These are phyloP conservation scores for Pichia sp. DNA, from an alignment of 1,139 yeast species.

Conservation along the genomic window DNA sequence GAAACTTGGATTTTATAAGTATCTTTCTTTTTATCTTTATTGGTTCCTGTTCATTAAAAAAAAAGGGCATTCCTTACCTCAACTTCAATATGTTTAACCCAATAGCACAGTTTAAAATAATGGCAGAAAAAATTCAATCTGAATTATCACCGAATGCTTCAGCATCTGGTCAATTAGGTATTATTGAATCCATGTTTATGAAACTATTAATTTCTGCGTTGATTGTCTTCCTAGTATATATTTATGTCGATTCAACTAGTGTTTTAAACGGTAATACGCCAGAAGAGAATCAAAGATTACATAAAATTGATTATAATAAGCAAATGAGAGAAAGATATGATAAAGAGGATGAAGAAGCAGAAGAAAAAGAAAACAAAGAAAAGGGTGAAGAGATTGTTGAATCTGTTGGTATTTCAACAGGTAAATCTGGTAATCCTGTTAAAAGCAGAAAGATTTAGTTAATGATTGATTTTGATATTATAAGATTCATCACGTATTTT, in stretches of 20 bases:
- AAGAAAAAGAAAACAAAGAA: background rate
- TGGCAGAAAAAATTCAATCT: conserved; percentile 12
- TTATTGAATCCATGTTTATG: conserved; percentile 17
- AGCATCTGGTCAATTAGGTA: conserved; percentile 8
- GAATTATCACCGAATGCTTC: background rate
- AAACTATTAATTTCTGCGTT: conserved; percentile 22
- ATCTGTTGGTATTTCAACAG: background rate
- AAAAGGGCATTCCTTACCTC: background rate
- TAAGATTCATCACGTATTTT: background rate
- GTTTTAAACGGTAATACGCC: conserved; percentile 19
- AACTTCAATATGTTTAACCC: conserved; percentile 15
- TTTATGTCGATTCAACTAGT: conserved; percentile 21
- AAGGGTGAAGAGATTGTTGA: background rate
- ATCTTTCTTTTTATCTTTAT: background rate
- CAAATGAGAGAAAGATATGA: background rate
- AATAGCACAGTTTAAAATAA: conserved; percentile 14
- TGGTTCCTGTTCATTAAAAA: background rate
- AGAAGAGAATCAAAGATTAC: conserved; percentile 16
- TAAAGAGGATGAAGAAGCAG: background rate
- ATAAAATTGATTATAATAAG: conserved; percentile 1
- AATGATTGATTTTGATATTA: background rate
- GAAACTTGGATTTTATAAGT: background rate
- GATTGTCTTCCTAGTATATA: conserved; percentile 16
- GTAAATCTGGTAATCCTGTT: background rate
- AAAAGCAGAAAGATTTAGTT: background rate